Base-by-base conservation (phyloP, 192 early-diverging fungal genomes). In the Backusella psychrophila region DNA sequence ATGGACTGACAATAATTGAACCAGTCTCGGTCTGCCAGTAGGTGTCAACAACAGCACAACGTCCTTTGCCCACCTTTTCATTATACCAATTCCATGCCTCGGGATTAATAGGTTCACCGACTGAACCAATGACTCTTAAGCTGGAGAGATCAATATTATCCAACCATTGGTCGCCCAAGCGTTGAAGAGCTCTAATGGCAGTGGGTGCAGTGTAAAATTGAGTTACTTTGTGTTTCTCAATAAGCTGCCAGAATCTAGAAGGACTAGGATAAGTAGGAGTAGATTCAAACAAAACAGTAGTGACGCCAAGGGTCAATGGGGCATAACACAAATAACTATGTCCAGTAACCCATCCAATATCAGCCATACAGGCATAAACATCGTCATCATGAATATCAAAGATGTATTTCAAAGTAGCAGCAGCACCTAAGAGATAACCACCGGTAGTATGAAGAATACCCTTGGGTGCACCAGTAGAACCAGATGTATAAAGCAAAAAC, bases 141-240 rank as follows among this genome's bases (percentile, higher is more conserved):
- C 91, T 89, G 41, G 89, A 90, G 65, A 98, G 87, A 69, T 94
- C 91, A 87, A 92, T 91, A 38, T 87, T 86, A 66, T 90, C 87
- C 42, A 98, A 90, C 83, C 86, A 88, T 14, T 91, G 81, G 73
- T 96, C 91, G 78, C 96, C 96, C 35, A 94, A 83, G 52, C 95
- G 90, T 44, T 94, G 92, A 72, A 98, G 89, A 19, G 96, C 94
- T 69, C 97, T 93, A 77, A 98, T 97, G 70, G 97, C 97, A 21
- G 97, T 98, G 41, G 97, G 97, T 2, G 97, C 97, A 33, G 97
- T 98, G 89, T 98, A 98, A 83, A 98, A 96, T 82, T 96, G 95
- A 35, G 96, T 97, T 78, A 98, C 86, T 84, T 93, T 93, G 90
- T 95, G 94, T 72, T 94, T 92, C 78, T 94, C 91, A 38, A 97